These are phyloP conservation scores for Lentinula raphanica DNA, from an alignment of 768 basidiomycete species.

Conservation along the genomic window DNA sequence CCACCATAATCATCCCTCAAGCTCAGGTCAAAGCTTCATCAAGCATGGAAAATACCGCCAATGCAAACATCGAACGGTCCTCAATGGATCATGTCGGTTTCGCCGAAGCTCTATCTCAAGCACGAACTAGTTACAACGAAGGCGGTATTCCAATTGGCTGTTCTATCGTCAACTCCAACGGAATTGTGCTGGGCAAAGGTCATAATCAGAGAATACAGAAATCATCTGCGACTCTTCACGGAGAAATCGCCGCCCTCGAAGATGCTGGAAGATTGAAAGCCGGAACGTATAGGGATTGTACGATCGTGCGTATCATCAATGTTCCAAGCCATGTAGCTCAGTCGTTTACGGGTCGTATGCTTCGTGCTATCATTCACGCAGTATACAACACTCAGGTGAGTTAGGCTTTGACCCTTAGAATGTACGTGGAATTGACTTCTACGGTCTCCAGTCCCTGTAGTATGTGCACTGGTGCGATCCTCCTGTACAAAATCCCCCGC, in stretches of 20 bases:
- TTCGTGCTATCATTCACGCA: too few species aligned
- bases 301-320: constrained; percentile 35
- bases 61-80: too few species aligned
- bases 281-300: constrained; percentile 39
- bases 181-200: constrained; percentile 20
- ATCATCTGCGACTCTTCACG: constrained; percentile 29
- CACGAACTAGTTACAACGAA: constrained; percentile 39
- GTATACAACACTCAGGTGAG: constrained; percentile 34
- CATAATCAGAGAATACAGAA: constrained; percentile 33
- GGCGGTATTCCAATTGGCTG: constrained; percentile 65
- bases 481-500: constrained; percentile 60
- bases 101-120: constrained; percentile 30
- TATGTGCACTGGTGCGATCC: constrained; percentile 61
- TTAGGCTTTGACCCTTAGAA: neutral
- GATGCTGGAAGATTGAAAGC: constrained; percentile 46
- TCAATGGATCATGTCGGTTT: constrained; percentile 11
- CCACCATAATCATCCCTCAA: too few species aligned
- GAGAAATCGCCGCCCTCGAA: constrained; percentile 36
- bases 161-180: constrained; percentile 29
- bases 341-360: too few species aligned
- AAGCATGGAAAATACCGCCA: too few species aligned
- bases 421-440: neutral
- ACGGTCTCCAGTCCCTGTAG: constrained; percentile 45
- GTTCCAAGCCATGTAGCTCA: neutral
- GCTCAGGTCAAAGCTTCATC: too few species aligned